Percentiles rank a stretch among this genome's conserved stretches.
Evolutionary conservation across 345 rosid species (phyloP).

Genomic region (Eucalyptus polyanthemos): DNA sequence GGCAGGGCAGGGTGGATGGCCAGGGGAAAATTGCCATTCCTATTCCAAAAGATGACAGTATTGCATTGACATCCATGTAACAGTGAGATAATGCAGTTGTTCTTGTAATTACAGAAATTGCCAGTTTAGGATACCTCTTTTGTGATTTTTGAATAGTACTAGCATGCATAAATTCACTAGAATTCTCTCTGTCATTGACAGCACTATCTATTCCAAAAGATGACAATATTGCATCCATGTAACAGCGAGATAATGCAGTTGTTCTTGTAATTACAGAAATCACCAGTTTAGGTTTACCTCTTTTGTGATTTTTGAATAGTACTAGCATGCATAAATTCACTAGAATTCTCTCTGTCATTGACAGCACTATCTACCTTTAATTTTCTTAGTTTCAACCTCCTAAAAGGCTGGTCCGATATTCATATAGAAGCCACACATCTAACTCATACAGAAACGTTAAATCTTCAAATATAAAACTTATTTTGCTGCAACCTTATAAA

Average conservation of each 20-base stretch:
- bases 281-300: neutral
- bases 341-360: neutral
- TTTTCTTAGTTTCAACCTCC: neutral
- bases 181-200: neutral
- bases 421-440: neutral
- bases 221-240: neutral
- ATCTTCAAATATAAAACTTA: neutral
- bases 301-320: neutral
- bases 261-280: neutral
- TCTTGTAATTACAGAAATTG: neutral
- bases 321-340: neutral
- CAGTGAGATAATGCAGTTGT: too few relatives aligned
- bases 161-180: neutral
- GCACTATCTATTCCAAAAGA: neutral
- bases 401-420: neutral
- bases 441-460: neutral
- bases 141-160: neutral
- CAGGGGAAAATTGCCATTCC: neutral
- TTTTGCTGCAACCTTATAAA: neutral
- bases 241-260: neutral
- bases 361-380: neutral
- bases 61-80: neutral
- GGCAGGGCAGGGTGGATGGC: neutral
- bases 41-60: neutral
- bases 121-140: neutral